These are phyloP conservation scores for Diplodia seriata DNA, from an alignment of 2,329 filamentous ascomycete genomes.

Conservation along the genomic window DNA sequence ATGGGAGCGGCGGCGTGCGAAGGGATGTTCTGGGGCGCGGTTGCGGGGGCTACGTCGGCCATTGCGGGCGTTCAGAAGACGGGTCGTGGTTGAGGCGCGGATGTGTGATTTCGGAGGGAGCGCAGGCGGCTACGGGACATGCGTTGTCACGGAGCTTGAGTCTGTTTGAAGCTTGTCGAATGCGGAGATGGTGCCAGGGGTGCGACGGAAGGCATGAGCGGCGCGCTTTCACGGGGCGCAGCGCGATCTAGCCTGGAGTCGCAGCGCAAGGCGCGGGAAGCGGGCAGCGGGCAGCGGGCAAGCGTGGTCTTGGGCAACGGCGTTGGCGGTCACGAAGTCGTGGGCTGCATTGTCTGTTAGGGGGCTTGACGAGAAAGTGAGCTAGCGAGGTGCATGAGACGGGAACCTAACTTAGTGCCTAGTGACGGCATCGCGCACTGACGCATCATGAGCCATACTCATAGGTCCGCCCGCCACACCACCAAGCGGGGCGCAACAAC, in stretches of 20 bases:
- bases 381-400: background rate
- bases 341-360: slow-evolving; percentile 4
- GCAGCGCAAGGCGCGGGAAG: background rate
- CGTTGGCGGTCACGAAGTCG: background rate
- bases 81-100: slow-evolving; percentile 1
- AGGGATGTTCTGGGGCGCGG: slow-evolving; percentile 39
- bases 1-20: slow-evolving; percentile 37
- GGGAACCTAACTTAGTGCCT: background rate
- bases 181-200: slow-evolving; percentile 25
- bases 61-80: slow-evolving; percentile 36
- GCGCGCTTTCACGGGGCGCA: slow-evolving; percentile 1
- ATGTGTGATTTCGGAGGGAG: background rate
- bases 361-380: slow-evolving; percentile 12
- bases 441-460: slow-evolving; percentile 18
- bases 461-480: slow-evolving; percentile 7
- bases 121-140: slow-evolving; percentile 23
- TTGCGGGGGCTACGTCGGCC: slow-evolving; percentile 40
- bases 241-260: background rate
- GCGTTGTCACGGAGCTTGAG: slow-evolving; percentile 24
- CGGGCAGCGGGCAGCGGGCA: slow-evolving; percentile 1
- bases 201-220: slow-evolving; percentile 28
- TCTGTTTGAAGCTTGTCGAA: slow-evolving; percentile 19
- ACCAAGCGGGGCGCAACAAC: slow-evolving; percentile 11
- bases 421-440: slow-evolving; percentile 21
- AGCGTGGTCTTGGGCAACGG: slow-evolving; percentile 3